phyloP scores from a whole-genome alignment of 1,284 basidiomycete genomes.

The Trichosporon asahii region DNA sequence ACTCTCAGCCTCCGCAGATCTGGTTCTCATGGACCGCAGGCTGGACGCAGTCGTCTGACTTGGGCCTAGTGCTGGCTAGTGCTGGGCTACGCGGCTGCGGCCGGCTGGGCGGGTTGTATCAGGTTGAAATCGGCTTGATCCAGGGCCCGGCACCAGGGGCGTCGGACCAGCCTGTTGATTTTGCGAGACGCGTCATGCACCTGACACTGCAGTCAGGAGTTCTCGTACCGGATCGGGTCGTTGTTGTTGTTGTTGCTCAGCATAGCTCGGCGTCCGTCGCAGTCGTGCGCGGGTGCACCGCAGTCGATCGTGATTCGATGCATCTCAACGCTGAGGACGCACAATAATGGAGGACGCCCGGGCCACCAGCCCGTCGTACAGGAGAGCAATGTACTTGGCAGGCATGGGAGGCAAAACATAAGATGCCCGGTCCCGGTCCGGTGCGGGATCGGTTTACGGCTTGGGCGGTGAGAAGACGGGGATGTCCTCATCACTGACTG shows the following conservation, averaged over 20 bases:
- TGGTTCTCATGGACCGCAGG: not conserved
- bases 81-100: not conserved
- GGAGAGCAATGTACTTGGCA: constrained; percentile 1
- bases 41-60: not conserved
- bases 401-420: not conserved
- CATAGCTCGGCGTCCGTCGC: not conserved
- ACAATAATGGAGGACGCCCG: not conserved
- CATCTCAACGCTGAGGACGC: not conserved
- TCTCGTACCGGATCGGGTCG: not conserved
- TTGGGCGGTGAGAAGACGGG: not conserved
- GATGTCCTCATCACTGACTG: not conserved
- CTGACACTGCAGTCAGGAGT: not conserved
- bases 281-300: not conserved
- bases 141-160: not conserved
- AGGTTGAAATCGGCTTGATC: constrained; percentile 4
- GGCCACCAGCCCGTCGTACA: not conserved
- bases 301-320: not conserved
- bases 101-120: not conserved
- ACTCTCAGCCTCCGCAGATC: not conserved
- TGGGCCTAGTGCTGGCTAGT: not conserved
- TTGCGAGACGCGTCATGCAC: not conserved
- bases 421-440: not conserved
- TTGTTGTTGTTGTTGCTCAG: not conserved
- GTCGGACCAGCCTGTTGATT: not conserved
- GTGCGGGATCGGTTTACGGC: not conserved